Conservation (phyloP, 768 basidiomycete species). For the Psilocybe cyanescens region DNA sequence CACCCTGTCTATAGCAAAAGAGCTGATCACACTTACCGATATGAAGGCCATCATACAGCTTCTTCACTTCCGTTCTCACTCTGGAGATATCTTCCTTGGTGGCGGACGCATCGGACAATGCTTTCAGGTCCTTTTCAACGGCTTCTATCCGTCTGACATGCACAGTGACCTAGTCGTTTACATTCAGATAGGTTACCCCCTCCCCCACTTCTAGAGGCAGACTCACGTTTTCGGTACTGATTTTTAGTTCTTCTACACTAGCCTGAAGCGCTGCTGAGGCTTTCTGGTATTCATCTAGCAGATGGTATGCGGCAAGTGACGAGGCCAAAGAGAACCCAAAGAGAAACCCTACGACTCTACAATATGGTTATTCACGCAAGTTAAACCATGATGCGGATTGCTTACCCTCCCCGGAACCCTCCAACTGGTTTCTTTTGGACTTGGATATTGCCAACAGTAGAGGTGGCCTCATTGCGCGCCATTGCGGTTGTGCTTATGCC, state of each 20-base stretch:
- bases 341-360: slow-evolving; percentile 81
- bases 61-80: slow-evolving; percentile 83
- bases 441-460: slow-evolving; percentile 58
- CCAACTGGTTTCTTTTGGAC: slow-evolving; percentile 78
- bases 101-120: slow-evolving; percentile 64
- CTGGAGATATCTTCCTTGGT: slow-evolving; percentile 82
- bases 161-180: slow-evolving; percentile 66
- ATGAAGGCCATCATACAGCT: slow-evolving; percentile 82
- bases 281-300: slow-evolving; percentile 88
- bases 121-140: slow-evolving; percentile 89
- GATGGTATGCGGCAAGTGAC: slow-evolving; percentile 82
- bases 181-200: not conserved
- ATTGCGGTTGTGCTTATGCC: slow-evolving; percentile 47
- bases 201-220: not conserved
- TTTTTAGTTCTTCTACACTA: slow-evolving; percentile 85
- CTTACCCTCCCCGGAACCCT: slow-evolving; percentile 68
- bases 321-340: slow-evolving; percentile 92
- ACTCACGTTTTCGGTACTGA: slow-evolving; percentile 78
- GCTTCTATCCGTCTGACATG: slow-evolving; percentile 83
- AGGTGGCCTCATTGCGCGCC: slow-evolving; percentile 44
- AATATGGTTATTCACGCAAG: not conserved
- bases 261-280: slow-evolving; percentile 88
- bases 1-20: too few relatives aligned
- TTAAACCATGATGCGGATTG: slow-evolving; percentile 4
- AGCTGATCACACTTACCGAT: slow-evolving; percentile 53